These are phyloP conservation scores for Brassica nigra DNA, from an alignment of 345 rosid species.

Conservation along the genomic window DNA sequence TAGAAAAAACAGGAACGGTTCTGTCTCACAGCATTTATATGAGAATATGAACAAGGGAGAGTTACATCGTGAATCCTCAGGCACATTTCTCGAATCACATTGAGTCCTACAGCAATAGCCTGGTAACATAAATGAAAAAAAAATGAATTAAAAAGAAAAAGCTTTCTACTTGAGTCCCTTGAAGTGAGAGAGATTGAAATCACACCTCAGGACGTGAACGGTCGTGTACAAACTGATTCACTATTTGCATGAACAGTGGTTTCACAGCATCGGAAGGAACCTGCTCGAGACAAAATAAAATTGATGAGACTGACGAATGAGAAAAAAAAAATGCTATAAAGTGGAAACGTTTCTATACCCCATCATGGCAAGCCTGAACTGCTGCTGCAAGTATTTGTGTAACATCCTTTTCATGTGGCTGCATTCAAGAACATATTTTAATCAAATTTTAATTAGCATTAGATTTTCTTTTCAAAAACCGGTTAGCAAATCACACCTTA, in stretches of 20 bases:
- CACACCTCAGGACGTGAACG: conserved; percentile 88
- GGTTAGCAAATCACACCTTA: conserved; percentile 55
- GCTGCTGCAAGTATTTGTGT: conserved; percentile 93
- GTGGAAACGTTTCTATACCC: conserved; percentile 57
- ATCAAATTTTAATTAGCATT: conserved; percentile 17
- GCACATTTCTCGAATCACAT: conserved; percentile 90
- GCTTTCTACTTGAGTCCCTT: conserved; percentile 8
- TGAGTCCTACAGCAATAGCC: conserved; percentile 94
- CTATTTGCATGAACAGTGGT: conserved; percentile 89
- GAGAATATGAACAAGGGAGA: neutral
- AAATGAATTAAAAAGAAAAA: neutral
- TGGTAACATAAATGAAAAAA: conserved; percentile 35
- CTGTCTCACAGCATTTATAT: neutral
- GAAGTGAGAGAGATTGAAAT: conserved; percentile 13
- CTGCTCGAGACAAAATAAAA: conserved; percentile 42
- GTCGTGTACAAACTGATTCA: conserved; percentile 91
- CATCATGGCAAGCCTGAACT: conserved; percentile 95
- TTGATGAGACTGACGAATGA: neutral
- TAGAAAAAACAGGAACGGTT: neutral
- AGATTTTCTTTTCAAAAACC: neutral
- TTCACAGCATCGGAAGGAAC: conserved; percentile 99
- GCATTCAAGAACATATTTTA: conserved; percentile 37
- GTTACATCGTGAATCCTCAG: conserved; percentile 87
- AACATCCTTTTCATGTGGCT: conserved; percentile 93
- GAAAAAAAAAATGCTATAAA: neutral